Conservation (phyloP, 495 filamentous ascomycete species). For the Aspergillus panamensis region DNA sequence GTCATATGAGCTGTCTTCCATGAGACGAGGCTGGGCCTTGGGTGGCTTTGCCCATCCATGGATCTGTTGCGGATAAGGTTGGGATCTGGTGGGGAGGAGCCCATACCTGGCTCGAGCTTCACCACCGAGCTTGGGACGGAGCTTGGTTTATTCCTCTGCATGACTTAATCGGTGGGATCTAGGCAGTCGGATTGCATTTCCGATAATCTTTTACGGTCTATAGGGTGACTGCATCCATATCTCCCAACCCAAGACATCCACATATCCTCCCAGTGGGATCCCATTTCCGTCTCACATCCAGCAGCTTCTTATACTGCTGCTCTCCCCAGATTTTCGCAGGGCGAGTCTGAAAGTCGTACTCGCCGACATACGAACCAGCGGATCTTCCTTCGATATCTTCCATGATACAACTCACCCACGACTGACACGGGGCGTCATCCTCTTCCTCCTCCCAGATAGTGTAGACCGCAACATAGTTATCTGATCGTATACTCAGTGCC, state of each 20-base stretch:
- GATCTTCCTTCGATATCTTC: conserved; percentile 23
- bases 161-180: too few relatives aligned
- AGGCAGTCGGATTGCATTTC: too few relatives aligned
- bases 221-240: background rate
- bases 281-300: conserved; percentile 39
- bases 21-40: background rate
- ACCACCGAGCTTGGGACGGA: background rate
- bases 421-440: conserved; percentile 33
- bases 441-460: conserved; percentile 40
- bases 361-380: conserved; percentile 45
- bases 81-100: background rate
- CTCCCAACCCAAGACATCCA: conserved; percentile 1
- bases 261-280: conserved; percentile 32
- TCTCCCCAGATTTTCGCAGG: conserved; percentile 37
- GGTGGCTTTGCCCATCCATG: background rate
- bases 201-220: too few relatives aligned
- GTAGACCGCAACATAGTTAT: conserved; percentile 49
- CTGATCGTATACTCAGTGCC: conserved; percentile 43
- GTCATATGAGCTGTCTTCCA: background rate
- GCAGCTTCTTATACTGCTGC: conserved; percentile 26
- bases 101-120: background rate
- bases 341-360: conserved; percentile 43
- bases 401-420: conserved; percentile 37
- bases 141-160: background rate
- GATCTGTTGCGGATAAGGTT: background rate